Base-by-base conservation (phyloP, 768 basidiomycete species). In the Royoungia palumana region DNA sequence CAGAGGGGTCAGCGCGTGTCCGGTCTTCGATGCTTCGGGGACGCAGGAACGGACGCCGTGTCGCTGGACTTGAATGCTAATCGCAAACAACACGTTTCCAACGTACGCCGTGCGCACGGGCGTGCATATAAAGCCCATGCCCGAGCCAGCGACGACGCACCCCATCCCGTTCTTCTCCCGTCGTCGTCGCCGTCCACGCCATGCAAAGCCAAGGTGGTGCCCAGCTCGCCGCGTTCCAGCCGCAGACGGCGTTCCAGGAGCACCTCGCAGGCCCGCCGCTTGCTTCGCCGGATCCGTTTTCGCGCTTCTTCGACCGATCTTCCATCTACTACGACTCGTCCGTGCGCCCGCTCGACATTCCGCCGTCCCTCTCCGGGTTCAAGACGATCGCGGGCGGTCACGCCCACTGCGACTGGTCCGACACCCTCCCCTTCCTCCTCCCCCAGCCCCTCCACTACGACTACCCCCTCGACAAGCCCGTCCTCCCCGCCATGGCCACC, bases 291-390 rank as follows among this genome's bases (percentile, higher is more conserved):
- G 62, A 63, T 54, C 51, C 62, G 44, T 55, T 54, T 16, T 5
- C 57, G 41, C 59, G 55, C 64, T 65, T 64, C 64, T 49, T 66
- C 55, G 64, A 61, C 49, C 50, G 64, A 64, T 66, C 63, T 58
- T 54, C 62, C 53, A 49, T 51, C 53, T 64, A 59, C 49, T 58
- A 54, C 46, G 55, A 57, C 47, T n/a, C 56, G 27, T 28, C 53
- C 25, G 40, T 53, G 47, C 51, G 54, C 44, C 27, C 52, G 11
- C 38, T 51, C 56, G 61, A 63, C 46, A 35, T 62, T 5, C 57
- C 60, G 14, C 46, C 60, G 11, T 62, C 61, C 4, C 30, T 63
- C 14, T 43, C 61, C 24, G 41, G 44, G 1, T 63, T 55, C 49
- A 54, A 59, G 34, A 35, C 62, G 27, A 58, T 63, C 47, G 46